Base-by-base conservation (phyloP, 179 eudicot species). In the Monotropa hypopitys region DNA sequence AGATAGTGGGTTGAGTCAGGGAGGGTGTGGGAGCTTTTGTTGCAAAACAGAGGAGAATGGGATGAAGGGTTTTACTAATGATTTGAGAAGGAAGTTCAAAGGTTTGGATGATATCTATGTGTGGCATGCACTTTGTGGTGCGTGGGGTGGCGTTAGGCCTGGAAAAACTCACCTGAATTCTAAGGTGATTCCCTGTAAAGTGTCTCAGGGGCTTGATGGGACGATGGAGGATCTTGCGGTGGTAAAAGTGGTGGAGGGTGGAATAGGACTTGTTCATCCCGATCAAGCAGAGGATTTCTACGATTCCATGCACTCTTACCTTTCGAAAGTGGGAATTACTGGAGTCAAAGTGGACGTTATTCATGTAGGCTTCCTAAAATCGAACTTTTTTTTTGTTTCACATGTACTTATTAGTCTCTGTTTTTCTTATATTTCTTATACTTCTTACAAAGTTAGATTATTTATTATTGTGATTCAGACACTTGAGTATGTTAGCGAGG, bases 311-410 rank as follows among this genome's bases (percentile, higher is more conserved):
- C 91, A 90, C 66, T 89, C 92, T 0, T 84, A 90, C 77, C 89
- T 90, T 32, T 69, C 89, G 18, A 70, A 59, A 74, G 88, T 70
- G 10, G 91, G 90, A 33, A 81, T 89, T 56, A 86, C 86, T 28
- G 94, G 90, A 47, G 92, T 87, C n/a, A 90, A 90, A 84, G 87
- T 88, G 26, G 94, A 90, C 80, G 92, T 88, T 26, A 90, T 90
- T n/a, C 89, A 90, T 46, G 92, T 87, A 87, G 82, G 84, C 50
- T 23, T 79, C 32, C 42, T 69, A n/a, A 35, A 28, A 33, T 43
- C 30, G 35, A 35, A 4, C 59, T 35, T 23, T 15, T n/a, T 43
- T 47, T 63, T 30, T 28, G 10, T 21, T 30, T 23, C 73, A 21
- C 16, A 38, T 11, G 5, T 23, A 57, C 21, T 57, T 53, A 21